These are phyloP conservation scores for Tolypocladium guangdongense DNA, from an alignment of 2,329 filamentous ascomycete genomes.

Conservation along the genomic window DNA sequence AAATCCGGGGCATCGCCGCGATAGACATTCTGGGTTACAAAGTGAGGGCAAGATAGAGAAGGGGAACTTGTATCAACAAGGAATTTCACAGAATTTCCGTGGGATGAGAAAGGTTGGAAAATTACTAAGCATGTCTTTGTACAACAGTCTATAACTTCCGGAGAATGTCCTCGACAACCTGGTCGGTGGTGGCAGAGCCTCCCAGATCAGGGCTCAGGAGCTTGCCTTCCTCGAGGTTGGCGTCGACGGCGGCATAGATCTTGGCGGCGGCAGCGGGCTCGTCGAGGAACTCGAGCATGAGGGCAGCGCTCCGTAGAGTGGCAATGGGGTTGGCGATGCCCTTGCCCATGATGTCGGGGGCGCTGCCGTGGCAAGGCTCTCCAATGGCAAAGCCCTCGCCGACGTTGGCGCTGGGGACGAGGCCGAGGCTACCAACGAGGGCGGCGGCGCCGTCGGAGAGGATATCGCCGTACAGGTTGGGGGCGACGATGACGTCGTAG, in stretches of 20 bases:
- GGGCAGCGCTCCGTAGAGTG: conserved; percentile 76
- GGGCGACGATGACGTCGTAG: conserved; percentile 97
- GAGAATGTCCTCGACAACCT: conserved; percentile 82
- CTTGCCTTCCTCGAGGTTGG: conserved; percentile 72
- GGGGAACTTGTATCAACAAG: background rate
- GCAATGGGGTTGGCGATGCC: conserved; percentile 95
- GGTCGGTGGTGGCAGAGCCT: conserved; percentile 71
- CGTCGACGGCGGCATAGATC: conserved; percentile 90
- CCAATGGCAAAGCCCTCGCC: conserved; percentile 91
- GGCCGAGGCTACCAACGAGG: conserved; percentile 79
- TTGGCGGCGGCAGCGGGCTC: conserved; percentile 76
- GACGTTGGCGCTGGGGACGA: conserved; percentile 92
- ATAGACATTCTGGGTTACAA: background rate
- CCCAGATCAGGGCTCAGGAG: conserved; percentile 84
- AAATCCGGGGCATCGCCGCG: background rate
- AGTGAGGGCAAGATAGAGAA: background rate
- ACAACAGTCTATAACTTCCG: conserved; percentile 54
- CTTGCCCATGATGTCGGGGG: conserved; percentile 89
- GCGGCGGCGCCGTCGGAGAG: conserved; percentile 91
- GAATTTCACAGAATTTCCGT: background rate
- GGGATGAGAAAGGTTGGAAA: background rate
- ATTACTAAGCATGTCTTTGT: background rate
- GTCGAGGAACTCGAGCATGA: conserved; percentile 94
- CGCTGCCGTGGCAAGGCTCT: conserved; percentile 94
- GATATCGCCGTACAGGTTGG: conserved; percentile 96